Percentiles rank a stretch among this genome's conserved stretches.
phyloP scores from a whole-genome alignment of 192 early-diverging fungal species.

The Glomus cerebriforme region DNA sequence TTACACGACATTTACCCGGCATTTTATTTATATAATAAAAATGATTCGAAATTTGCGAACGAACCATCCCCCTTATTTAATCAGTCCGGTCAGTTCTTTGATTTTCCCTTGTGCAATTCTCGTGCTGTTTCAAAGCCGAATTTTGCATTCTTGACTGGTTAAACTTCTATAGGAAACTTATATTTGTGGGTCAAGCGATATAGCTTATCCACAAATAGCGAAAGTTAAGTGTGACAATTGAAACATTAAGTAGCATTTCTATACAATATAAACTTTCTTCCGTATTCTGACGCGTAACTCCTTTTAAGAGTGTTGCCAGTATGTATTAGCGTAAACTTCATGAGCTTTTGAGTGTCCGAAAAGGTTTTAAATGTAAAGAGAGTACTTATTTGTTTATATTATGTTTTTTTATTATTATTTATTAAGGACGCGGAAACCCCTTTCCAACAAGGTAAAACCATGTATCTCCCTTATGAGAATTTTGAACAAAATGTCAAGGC shows the following conservation, averaged over 20 bases:
- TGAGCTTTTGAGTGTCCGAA: not conserved
- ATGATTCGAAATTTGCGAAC: not conserved
- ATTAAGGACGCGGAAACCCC: not conserved
- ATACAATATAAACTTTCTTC: not conserved
- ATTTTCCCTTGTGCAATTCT: constrained; percentile 1
- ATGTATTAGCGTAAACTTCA: not conserved
- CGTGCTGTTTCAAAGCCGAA: not conserved
- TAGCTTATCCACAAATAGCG: not conserved
- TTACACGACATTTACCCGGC: constrained; percentile 16
- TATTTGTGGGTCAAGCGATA: not conserved
- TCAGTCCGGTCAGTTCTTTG: not conserved
- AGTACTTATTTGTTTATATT: not conserved
- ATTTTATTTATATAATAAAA: constrained; percentile 10
- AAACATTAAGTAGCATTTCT: not conserved
- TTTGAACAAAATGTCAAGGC: not conserved
- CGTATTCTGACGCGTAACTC: constrained; percentile 10
- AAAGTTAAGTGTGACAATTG: not conserved
- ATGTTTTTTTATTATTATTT: not conserved
- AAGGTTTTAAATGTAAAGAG: not conserved
- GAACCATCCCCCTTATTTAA: not conserved
- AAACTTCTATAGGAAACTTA: not conserved
- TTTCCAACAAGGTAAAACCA: not conserved
- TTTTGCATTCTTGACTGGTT: not conserved
- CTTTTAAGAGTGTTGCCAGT: not conserved
- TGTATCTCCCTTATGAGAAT: constrained; percentile 1